Evolutionary conservation across 805 yeast genomes (phyloP).

Genomic region (Jamesozyma jinghongensis): DNA sequence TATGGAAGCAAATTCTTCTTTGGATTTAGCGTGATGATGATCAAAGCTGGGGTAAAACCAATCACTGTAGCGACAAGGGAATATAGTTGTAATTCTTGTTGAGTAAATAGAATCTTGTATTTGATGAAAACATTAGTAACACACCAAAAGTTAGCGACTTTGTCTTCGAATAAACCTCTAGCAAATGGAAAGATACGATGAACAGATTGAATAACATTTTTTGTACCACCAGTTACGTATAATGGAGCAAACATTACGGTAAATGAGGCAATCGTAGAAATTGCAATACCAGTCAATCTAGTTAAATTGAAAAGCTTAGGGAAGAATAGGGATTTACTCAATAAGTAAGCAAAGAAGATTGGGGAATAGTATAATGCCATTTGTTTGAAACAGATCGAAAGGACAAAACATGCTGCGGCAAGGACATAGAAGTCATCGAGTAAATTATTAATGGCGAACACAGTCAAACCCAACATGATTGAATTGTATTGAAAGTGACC

Average conservation of each 20-base stretch:
- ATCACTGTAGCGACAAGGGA: conserved; percentile 47
- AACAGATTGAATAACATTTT: conserved; percentile 36
- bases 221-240: conserved; percentile 35
- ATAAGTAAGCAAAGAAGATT: conserved; percentile 68
- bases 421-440: conserved; percentile 51
- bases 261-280: conserved; percentile 52
- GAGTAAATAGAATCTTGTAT: conserved; percentile 47
- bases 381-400: conserved; percentile 79
- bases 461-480: conserved; percentile 84
- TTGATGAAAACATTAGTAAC: conserved; percentile 75
- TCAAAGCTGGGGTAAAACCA: conserved; percentile 49
- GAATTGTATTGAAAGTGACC: conserved; percentile 96
- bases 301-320: conserved; percentile 41
- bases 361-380: conserved; percentile 95
- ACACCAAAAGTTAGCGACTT: conserved; percentile 97
- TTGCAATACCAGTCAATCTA: conserved; percentile 51
- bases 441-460: conserved; percentile 57
- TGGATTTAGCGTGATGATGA: conserved; percentile 43
- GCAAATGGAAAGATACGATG: conserved; percentile 88
- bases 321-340: conserved; percentile 40
- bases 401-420: conserved; percentile 70
- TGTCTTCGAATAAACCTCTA: conserved; percentile 93
- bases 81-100: conserved; percentile 47
- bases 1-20: conserved; percentile 47
- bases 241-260: conserved; percentile 51